phyloP scores from a whole-genome alignment of 2,329 filamentous ascomycete genomes.

The Talaromyces sp. region DNA sequence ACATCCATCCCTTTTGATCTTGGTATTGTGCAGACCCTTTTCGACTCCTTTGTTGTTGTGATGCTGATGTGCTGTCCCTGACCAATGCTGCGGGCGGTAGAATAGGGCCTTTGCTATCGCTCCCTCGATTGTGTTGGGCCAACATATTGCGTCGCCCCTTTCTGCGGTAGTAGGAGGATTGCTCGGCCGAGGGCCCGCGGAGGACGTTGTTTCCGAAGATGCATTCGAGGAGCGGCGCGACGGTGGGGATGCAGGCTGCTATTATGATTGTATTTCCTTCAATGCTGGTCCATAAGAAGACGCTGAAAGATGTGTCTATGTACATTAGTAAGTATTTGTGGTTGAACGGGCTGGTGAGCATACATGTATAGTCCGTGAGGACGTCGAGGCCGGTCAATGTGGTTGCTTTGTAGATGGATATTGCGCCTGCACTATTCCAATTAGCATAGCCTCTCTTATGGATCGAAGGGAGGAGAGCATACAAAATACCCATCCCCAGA shows the following conservation, averaged over 20 bases:
- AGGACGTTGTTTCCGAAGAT: slow-evolving; percentile 15
- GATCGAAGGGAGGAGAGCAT: slow-evolving; percentile 19
- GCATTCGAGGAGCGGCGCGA: slow-evolving; percentile 14
- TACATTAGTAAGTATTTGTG: background rate
- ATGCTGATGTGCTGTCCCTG: background rate
- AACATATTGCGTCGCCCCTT: background rate
- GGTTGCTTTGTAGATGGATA: slow-evolving; percentile 34
- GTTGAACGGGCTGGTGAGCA: background rate
- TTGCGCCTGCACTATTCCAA: slow-evolving; percentile 28
- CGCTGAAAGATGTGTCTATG: slow-evolving; percentile 9
- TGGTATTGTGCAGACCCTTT: background rate
- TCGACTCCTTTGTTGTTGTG: background rate
- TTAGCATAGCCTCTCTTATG: background rate
- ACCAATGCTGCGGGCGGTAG: background rate
- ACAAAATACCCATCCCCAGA: slow-evolving; percentile 32
- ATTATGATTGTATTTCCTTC: slow-evolving; percentile 19
- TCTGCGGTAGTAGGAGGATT: background rate
- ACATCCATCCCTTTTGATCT: background rate
- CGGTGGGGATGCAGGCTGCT: slow-evolving; percentile 19
- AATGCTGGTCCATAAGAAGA: slow-evolving; percentile 18
- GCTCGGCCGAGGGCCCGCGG: slow-evolving; percentile 4
- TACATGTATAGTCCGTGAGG: slow-evolving; percentile 19
- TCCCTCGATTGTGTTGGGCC: background rate
- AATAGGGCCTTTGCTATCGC: background rate
- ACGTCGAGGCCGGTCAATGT: slow-evolving; percentile 28